phyloP scores from a whole-genome alignment of 768 basidiomycete species.

The Royoungia palumana region DNA sequence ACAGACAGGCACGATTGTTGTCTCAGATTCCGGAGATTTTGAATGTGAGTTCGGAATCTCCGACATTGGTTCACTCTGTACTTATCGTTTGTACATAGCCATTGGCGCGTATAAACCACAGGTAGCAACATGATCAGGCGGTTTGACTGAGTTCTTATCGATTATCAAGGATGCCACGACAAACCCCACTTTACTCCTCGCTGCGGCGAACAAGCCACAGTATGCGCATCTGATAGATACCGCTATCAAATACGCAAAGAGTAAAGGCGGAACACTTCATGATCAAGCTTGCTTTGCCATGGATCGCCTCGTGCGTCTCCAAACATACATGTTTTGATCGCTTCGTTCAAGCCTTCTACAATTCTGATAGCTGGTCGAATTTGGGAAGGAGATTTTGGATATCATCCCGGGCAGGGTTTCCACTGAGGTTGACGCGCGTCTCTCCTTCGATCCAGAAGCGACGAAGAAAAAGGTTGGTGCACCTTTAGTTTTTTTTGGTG shows the following conservation, averaged over 20 bases:
- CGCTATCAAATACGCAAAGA: slow-evolving; percentile 69
- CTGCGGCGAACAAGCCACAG: slow-evolving; percentile 82
- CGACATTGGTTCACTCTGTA: slow-evolving; percentile 1
- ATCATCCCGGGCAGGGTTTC: slow-evolving; percentile 98
- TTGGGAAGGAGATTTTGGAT: slow-evolving; percentile 87
- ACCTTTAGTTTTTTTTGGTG: no score
- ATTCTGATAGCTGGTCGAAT: slow-evolving; percentile 77
- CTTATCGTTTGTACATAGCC: slow-evolving; percentile 41
- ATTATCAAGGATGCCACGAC: slow-evolving; percentile 82
- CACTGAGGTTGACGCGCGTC: slow-evolving; percentile 94
- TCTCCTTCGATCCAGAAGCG: slow-evolving; percentile 88
- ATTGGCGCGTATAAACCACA: slow-evolving; percentile 95
- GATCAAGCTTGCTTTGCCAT: slow-evolving; percentile 71
- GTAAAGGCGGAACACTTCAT: slow-evolving; percentile 73
- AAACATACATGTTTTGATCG: background rate
- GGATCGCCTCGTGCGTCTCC: slow-evolving; percentile 74
- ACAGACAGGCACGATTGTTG: slow-evolving; percentile 86
- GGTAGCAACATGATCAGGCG: slow-evolving; percentile 31
- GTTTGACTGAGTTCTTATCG: background rate
- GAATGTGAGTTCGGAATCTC: slow-evolving; percentile 47
- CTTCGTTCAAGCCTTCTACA: background rate
- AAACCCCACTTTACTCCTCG: slow-evolving; percentile 90
- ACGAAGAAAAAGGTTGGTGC: slow-evolving; percentile 73
- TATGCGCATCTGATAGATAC: slow-evolving; percentile 74
- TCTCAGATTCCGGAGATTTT: slow-evolving; percentile 95